A percentile compares a stretch with the other conserved stretches of the same genome.
Evolutionary conservation across 495 filamentous ascomycete species (phyloP).

Genomic region (Xylaria grammica): DNA sequence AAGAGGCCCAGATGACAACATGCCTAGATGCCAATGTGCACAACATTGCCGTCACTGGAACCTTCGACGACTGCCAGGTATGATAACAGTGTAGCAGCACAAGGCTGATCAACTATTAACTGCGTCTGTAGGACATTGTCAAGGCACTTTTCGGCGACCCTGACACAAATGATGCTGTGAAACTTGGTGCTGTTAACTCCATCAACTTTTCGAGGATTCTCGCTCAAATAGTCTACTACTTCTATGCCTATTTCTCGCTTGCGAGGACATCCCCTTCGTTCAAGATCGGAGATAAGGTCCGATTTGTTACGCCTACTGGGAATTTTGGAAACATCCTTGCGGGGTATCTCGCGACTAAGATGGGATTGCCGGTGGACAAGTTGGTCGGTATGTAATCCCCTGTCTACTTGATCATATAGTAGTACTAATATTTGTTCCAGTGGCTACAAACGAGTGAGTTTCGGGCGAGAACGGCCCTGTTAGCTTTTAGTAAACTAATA

Average conservation of each 20-base stretch:
- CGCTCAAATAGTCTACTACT: constrained; percentile 93
- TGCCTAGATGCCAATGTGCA: constrained; percentile 86
- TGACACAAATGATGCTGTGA: constrained; percentile 71
- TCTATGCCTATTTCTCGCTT: constrained; percentile 85
- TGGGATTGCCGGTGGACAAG: constrained; percentile 86
- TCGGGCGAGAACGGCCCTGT: too few species aligned
- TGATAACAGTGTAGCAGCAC: constrained; percentile 12
- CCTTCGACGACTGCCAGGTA: constrained; percentile 94
- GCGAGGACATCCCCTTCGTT: constrained; percentile 55
- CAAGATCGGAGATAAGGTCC: constrained; percentile 63
- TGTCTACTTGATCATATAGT: not conserved
- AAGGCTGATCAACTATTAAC: not conserved
- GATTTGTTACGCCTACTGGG: constrained; percentile 85
- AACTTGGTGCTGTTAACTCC: constrained; percentile 85
- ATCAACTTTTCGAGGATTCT: constrained; percentile 93
- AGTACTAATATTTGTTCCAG: constrained; percentile 24
- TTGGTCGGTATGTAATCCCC: constrained; percentile 56
- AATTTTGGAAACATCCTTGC: constrained; percentile 98
- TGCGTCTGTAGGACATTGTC: constrained; percentile 70
- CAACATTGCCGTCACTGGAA: constrained; percentile 82
- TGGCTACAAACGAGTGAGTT: constrained; percentile 77
- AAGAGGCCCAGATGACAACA: constrained; percentile 96
- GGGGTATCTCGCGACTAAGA: constrained; percentile 86
- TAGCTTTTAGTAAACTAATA: not conserved
- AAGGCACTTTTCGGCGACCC: constrained; percentile 89